phyloP scores from a whole-genome alignment of 352 stramenopile species.

The Phytophthora sansomeana region DNA sequence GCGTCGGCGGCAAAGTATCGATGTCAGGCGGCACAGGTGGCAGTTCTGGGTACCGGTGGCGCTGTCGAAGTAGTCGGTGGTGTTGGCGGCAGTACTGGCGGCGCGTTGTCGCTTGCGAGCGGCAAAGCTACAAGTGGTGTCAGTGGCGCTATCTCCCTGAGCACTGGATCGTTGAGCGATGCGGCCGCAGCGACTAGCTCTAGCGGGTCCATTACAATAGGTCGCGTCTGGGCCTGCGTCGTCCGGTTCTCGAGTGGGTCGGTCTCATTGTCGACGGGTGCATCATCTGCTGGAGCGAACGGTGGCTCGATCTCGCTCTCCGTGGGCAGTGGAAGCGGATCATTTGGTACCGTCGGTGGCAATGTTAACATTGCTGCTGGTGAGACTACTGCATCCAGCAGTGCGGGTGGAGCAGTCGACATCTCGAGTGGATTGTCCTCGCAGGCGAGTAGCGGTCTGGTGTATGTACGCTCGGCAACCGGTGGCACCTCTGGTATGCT shows the following conservation, averaged over 20 bases:
- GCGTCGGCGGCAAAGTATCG: background rate
- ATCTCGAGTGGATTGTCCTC: too few species aligned
- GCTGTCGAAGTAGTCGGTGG: too few species aligned
- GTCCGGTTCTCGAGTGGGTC: constrained; percentile 32
- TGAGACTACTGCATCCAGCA: constrained; percentile 29
- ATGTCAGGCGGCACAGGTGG: constrained; percentile 27
- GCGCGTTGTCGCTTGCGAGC: constrained; percentile 28
- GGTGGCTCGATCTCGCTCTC: too few species aligned
- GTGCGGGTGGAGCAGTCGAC: too few species aligned
- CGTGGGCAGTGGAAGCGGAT: too few species aligned
- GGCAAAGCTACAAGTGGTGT: constrained; percentile 31
- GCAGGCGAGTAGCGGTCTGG: too few species aligned
- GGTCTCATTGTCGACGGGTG: constrained; percentile 48
- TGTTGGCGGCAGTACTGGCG: too few species aligned
- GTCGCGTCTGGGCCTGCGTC: constrained; percentile 28
- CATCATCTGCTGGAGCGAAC: too few species aligned
- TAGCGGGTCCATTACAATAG: constrained; percentile 25
- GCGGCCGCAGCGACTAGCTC: too few species aligned
- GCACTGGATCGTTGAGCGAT: constrained; percentile 3
- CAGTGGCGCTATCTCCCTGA: constrained; percentile 23
- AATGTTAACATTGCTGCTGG: constrained; percentile 53
- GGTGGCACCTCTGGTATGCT: too few species aligned
- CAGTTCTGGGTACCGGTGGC: too few species aligned
- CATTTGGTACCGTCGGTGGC: constrained; percentile 56
- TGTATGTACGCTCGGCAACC: too few species aligned